Evolutionary conservation across 805 yeast species (phyloP), one percentile per base, ranked within the genome.

Genomic region (Scheffersomyces coipomensis): DNA sequence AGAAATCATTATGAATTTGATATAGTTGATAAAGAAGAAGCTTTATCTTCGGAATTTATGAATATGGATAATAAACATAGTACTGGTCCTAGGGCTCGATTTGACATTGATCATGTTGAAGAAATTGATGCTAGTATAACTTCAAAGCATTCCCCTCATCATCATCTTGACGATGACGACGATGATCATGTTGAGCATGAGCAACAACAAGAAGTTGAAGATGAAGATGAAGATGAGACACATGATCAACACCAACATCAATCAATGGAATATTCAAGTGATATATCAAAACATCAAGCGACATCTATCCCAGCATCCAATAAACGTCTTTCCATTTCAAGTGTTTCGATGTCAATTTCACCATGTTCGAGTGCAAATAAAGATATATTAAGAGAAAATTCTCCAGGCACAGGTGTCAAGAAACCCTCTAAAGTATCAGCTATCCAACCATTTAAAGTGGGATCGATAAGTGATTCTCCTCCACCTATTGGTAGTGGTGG

Each of bases 1-100:
- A 73, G 99, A 40, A 73, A 69, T 29, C 84, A 88, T 54, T 72
- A 80, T 45, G 75, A 78, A 34, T 91, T 91, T 61, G 65, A 74
- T 29, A 65, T 88, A 9, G 78, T 73, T 45, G 88, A 83, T 49
- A 77, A 78, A 30, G 93, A 86, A 51, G 80, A 78, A 41, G 59
- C 81, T 4, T 58, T 83, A 19, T 76, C 86, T 5, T 72, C 72
- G 33, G 83, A 79, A 44, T 79, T 83, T 51, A 56, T 72, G 21
- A 64, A 64, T 33, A 57, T 77, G 49, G 86, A 79, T 48, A n/a
- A n/a, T n/a, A 24, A 35, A 19, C 29, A 33, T 31, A 13, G 19
- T 17, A 9, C 4, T 29, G 16, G 29, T 4, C 18, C 18, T 15
- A n/a, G 12, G 7, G 9, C 7, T 15, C n/a, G 15, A 6, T 15